These are phyloP conservation scores for Leccinum sublutescens DNA, from an alignment of 768 basidiomycete species.

Conservation along the genomic window DNA sequence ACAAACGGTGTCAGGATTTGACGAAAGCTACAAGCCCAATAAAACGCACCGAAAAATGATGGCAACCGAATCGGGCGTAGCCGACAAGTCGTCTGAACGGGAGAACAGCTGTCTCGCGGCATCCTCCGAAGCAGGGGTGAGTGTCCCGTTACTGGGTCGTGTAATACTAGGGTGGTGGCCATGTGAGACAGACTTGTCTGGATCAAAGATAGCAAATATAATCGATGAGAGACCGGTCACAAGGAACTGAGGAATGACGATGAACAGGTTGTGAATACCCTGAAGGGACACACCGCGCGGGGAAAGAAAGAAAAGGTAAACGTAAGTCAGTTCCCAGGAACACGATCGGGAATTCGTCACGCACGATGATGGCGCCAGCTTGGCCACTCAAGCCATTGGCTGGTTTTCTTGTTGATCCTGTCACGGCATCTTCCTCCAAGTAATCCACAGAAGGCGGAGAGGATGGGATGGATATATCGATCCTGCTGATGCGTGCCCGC, in stretches of 20 bases:
- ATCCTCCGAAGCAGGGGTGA: constrained; percentile 3
- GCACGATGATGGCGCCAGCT: constrained; percentile 83
- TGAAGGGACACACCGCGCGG: constrained; percentile 27
- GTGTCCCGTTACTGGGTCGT: constrained; percentile 9
- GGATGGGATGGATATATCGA: constrained; percentile 35
- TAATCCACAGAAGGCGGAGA: constrained; percentile 11
- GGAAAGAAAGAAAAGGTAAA: not conserved
- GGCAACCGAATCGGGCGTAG: constrained; percentile 65
- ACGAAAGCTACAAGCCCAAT: not conserved
- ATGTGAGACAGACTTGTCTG: constrained; percentile 45
- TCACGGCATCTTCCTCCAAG: constrained; percentile 21
- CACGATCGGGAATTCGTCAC: constrained; percentile 27
- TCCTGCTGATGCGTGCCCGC: constrained; percentile 48
- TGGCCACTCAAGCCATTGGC: constrained; percentile 61
- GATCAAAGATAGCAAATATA: constrained; percentile 85
- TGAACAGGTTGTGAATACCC: constrained; percentile 95
- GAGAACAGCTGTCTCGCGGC: constrained; percentile 6
- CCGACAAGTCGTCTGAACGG: constrained; percentile 10
- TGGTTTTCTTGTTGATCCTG: constrained; percentile 10
- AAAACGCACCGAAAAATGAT: constrained; percentile 68
- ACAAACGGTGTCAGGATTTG: not conserved
- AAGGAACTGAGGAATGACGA: constrained; percentile 93
- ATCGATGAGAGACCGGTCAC: constrained; percentile 83
- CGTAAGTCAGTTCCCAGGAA: not conserved
- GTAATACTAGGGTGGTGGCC: constrained; percentile 29